Evolutionary conservation across 129 eudicot genomes (phyloP), one percentile per base, ranked within the genome.

Genomic region (Cynara cardunculus): DNA sequence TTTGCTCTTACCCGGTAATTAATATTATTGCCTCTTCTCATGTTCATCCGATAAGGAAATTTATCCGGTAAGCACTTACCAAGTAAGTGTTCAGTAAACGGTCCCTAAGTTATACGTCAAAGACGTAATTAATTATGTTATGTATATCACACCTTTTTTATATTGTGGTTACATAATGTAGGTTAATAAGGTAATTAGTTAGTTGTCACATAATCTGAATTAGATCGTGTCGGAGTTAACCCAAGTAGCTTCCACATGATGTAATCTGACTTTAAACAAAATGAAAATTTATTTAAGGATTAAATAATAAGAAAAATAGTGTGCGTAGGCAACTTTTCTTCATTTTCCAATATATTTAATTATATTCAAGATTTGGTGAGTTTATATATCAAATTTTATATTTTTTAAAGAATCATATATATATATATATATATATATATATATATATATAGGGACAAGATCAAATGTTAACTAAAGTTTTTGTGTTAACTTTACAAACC

Each of bases 181-280:
- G 39, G 74, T 35, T 46, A n/a, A 80, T 76, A 46, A 75, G 84
- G 78, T 72, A 80, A 83, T 86, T 85, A 83, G 74, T 86, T 85
- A 83, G 74, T 69, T 86, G 85, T 83, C 78, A 13, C 81, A 64
- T 64, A 59, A 73, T 80, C 80, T 72, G 71, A 16, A 66, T 78
- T 68, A 19, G 72, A 13, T 76, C 35, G 37, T 69, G 75, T 71
- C 25, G 65, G 24, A 65, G 46, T 81, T 81, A 34, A 80, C 82
- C 53, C 81, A 87, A 68, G 18, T 74, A 74, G 86, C 34, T 27
- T 67, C 84, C 86, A 81, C 84, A 79, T 78, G 71, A 61, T 78
- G 39, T 69, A 41, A 44, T 81, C 35, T 78, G 82, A 80, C 83
- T 49, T 78, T 22, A 31, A 53, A 71, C 39, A n/a, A 49, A 13